Evolutionary conservation across 352 stramenopile species (phyloP), one percentile per base, ranked within the genome.

Genomic region (Halophytophthora polymorphica): DNA sequence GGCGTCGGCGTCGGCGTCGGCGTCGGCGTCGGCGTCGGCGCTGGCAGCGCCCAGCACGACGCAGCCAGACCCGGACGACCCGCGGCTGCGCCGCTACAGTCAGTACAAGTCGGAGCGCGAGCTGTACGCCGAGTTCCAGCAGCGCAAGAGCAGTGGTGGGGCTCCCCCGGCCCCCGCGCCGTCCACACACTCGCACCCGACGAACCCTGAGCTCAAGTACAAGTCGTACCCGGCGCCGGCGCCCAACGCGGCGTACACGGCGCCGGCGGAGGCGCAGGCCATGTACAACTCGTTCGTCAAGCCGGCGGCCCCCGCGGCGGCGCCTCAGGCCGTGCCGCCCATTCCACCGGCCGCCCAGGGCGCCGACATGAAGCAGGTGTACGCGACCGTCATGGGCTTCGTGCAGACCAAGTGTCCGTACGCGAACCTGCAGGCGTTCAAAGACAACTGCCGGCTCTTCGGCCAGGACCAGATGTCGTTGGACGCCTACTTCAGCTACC

Each of bases 381-480:
- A 93, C 58, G 78, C 69, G 18, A 62, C 90, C 3, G 84, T 94
- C 44, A 90, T 94, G 46, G 72, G 76, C 37, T 88, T 94, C 17
- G 63, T 94, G 18, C 71, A 77, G 41, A 71, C 70, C 21, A 83
- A 83, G 39, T 91, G 83, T 42, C 82, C 84, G 34, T 84, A 94
- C 62, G 84, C 84, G 2, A 88, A 94, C 31, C 43, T 92, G 42
- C 77, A 90, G 49, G 63, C 78, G 29, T 94, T 94, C 56, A 94
- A 94, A 61, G 84, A 94, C 62, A 94, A 94, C 64, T 94, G 84
- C 58, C 82, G 84, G 23, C 77, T 88, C 19, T 94, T 94, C 40
- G 84, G 84, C 2, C 84, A 94, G 35, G 84, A 94, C 29, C 58
- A 74, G n/a, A 88, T 94, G 79, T 87, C 84, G 28, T 56, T 94